Evolutionary conservation across 2,329 filamentous ascomycete species (phyloP).

Genomic region (Simplicillium aogashimaense): DNA sequence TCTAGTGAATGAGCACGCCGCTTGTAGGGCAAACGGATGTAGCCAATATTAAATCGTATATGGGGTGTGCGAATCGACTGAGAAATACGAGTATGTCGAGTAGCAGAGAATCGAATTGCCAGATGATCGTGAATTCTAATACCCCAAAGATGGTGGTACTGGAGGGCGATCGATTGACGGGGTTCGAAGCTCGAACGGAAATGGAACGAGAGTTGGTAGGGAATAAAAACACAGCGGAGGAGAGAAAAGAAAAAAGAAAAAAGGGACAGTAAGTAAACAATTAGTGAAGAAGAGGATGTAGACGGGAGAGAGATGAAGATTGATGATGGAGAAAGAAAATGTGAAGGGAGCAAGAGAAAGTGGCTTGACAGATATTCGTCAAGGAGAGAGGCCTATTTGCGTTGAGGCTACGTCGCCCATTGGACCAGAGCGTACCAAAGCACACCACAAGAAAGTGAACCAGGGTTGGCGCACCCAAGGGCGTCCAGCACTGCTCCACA

Average conservation of each 20-base stretch:
- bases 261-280: conserved; percentile 8
- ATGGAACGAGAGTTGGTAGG: neutral
- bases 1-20: neutral
- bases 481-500: too few relatives aligned
- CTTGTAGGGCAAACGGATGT: neutral
- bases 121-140: too few relatives aligned
- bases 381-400: neutral
- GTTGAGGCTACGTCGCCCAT: conserved; percentile 8
- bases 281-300: conserved; percentile 3
- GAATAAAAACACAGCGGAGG: conserved; percentile 1
- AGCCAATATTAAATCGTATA: too few relatives aligned
- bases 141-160: too few relatives aligned
- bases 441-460: too few relatives aligned
- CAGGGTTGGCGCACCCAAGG: too few relatives aligned
- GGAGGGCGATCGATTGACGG: too few relatives aligned
- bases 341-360: conserved; percentile 1
- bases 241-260: conserved; percentile 5
- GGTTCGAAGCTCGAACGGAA: neutral
- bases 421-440: neutral
- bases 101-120: too few relatives aligned
- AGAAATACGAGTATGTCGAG: too few relatives aligned
- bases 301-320: conserved; percentile 5
- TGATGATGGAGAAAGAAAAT: conserved; percentile 7
- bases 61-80: too few relatives aligned
- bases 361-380: neutral